Conservation (phyloP, 495 filamentous ascomycete species). For the Hyaloscypha bicolor region DNA sequence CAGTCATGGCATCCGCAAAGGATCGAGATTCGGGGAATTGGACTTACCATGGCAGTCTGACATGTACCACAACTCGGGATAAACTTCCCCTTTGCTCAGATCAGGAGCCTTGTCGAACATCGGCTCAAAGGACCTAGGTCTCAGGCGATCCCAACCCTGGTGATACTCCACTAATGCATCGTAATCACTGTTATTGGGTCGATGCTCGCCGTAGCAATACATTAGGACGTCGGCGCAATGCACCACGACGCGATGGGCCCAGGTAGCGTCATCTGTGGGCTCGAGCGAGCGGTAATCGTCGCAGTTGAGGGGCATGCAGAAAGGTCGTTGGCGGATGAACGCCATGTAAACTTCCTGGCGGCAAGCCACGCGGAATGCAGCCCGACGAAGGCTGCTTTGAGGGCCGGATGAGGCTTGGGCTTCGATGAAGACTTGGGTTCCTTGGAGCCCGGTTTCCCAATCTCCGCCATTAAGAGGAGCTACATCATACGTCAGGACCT, state of each 20-base stretch:
- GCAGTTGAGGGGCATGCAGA: slow-evolving; percentile 32
- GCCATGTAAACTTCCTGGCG: slow-evolving; percentile 43
- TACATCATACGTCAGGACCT: background rate
- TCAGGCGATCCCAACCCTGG: background rate
- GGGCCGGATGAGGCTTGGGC: slow-evolving; percentile 17
- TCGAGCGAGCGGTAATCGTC: slow-evolving; percentile 35
- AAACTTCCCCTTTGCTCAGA: slow-evolving; percentile 31
- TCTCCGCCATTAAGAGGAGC: slow-evolving; percentile 31
- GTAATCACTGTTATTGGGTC: slow-evolving; percentile 26
- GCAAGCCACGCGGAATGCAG: slow-evolving; percentile 40
- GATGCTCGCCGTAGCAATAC: slow-evolving; percentile 36
- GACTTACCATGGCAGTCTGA: slow-evolving; percentile 35
- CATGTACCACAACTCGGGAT: slow-evolving; percentile 45
- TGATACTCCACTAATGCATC: slow-evolving; percentile 33
- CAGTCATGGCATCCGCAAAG: background rate
- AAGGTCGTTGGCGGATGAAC: slow-evolving; percentile 39
- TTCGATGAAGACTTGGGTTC: slow-evolving; percentile 26
- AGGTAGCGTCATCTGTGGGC: slow-evolving; percentile 37
- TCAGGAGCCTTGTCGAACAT: slow-evolving; percentile 8
- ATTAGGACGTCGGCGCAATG: slow-evolving; percentile 36
- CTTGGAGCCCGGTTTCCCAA: slow-evolving; percentile 26
- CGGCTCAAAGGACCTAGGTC: slow-evolving; percentile 20
- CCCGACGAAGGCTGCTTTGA: slow-evolving; percentile 34
- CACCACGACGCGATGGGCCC: slow-evolving; percentile 35
- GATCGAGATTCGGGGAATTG: background rate